phyloP scores from a whole-genome alignment of 73 alveolate species.

The Paramecium primaurelia region DNA sequence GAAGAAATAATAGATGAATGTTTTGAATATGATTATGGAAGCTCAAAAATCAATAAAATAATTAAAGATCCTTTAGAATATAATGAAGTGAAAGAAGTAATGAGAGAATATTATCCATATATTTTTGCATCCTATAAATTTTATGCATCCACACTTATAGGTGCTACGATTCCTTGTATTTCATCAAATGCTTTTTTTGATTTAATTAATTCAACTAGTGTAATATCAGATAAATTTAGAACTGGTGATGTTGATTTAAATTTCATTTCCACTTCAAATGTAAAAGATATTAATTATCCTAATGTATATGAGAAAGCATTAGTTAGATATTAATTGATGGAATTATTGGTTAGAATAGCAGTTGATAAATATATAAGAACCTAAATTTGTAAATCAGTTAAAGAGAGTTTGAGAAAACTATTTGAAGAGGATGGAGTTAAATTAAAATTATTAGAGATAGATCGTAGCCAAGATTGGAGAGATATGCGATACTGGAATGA shows the following conservation, averaged over 20 bases:
- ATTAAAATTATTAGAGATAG: background rate
- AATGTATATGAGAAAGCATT: conserved; percentile 62
- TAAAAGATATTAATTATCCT: background rate
- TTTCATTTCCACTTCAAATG: conserved; percentile 54
- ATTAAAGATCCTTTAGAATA: conserved; percentile 39
- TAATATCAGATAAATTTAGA: conserved; percentile 30
- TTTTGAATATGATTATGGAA: conserved; percentile 81
- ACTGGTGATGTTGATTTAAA: conserved; percentile 60
- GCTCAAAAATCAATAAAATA: conserved; percentile 58
- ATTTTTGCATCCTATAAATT: conserved; percentile 14
- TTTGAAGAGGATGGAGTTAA: background rate
- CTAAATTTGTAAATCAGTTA: background rate
- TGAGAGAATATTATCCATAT: conserved; percentile 47
- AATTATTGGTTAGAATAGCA: conserved; percentile 65
- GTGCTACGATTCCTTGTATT: conserved; percentile 44
- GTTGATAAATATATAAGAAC: conserved; percentile 60
- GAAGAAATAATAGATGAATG: conserved; percentile 72
- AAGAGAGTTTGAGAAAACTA: background rate
- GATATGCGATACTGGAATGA: conserved; percentile 62
- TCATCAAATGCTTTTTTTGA: conserved; percentile 45
- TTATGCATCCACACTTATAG: conserved; percentile 25
- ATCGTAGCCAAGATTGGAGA: conserved; percentile 53
- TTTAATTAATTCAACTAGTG: conserved; percentile 4
- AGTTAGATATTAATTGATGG: conserved; percentile 65
- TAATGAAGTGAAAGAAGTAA: conserved; percentile 48